These are phyloP conservation scores for Coelastrella sp. DNA, from an alignment of 139 green algal genomes.

Conservation along the genomic window DNA sequence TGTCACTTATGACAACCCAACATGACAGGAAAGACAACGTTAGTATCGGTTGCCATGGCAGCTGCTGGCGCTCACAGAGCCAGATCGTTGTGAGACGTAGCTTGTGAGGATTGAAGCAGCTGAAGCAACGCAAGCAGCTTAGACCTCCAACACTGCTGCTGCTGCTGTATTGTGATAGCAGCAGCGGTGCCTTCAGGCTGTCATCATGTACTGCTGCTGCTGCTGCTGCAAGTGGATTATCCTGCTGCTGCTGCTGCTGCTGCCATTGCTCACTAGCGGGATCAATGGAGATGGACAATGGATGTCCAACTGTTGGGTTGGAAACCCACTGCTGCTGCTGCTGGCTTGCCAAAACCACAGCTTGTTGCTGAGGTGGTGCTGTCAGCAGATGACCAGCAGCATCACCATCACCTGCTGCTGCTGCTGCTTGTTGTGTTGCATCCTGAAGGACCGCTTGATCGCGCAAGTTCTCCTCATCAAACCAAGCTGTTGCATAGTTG, in stretches of 20 bases:
- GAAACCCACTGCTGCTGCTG: slow-evolving; percentile 4
- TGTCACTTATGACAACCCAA: slow-evolving; percentile 44
- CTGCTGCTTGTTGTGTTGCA: too few relatives aligned
- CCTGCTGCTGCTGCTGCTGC: slow-evolving; percentile 2
- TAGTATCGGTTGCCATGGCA: slow-evolving; percentile 36
- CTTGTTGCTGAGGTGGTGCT: background rate
- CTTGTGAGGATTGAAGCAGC: background rate
- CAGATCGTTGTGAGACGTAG: background rate
- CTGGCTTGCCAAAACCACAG: background rate
- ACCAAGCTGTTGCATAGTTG: too few relatives aligned
- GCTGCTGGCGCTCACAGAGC: background rate
- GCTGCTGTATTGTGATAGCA: background rate
- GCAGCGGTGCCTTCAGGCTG: background rate
- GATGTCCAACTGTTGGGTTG: too few relatives aligned
- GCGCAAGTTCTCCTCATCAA: too few relatives aligned
- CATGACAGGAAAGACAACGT: slow-evolving; percentile 39
- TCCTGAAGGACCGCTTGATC: too few relatives aligned
- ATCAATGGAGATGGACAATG: too few relatives aligned
- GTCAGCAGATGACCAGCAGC: background rate
- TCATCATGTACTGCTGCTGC: background rate
- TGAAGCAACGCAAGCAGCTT: background rate
- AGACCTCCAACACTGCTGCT: background rate
- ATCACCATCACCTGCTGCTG: background rate
- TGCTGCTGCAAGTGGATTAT: background rate
- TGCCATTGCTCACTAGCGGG: too few relatives aligned